These are phyloP conservation scores for Penicillium roqueforti DNA, from an alignment of 495 filamentous ascomycete species.

Conservation along the genomic window DNA sequence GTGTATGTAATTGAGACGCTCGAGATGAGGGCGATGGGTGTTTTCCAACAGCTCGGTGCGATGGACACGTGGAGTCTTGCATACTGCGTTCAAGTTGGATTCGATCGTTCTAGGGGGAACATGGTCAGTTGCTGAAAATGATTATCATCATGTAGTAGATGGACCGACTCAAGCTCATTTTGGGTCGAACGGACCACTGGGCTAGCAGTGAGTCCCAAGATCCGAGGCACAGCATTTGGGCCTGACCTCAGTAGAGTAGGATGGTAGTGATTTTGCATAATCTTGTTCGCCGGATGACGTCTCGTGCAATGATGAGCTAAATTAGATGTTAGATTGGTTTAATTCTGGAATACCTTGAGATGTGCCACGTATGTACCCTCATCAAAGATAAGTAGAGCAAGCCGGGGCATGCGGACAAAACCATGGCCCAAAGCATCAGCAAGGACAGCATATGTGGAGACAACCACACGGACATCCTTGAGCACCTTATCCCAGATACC, in stretches of 20 bases:
- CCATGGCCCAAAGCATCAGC: constrained; percentile 75
- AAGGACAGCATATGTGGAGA: constrained; percentile 75
- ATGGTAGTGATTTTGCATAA: constrained; percentile 78
- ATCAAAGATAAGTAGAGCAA: constrained; percentile 80
- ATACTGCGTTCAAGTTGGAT: constrained; percentile 67
- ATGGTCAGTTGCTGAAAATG: neutral
- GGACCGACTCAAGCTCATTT: constrained; percentile 31
- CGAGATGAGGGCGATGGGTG: constrained; percentile 62
- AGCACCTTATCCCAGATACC: constrained; percentile 70
- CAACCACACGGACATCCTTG: constrained; percentile 61
- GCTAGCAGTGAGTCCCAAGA: constrained; percentile 83
- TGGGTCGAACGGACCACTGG: constrained; percentile 55
- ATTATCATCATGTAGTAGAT: neutral
- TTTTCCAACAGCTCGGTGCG: constrained; percentile 64
- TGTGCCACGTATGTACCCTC: constrained; percentile 60
- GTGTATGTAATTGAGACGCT: constrained; percentile 46
- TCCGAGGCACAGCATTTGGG: constrained; percentile 54
- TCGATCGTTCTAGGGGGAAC: constrained; percentile 58
- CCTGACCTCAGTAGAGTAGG: constrained; percentile 30
- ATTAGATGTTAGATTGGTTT: neutral
- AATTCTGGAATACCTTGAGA: neutral
- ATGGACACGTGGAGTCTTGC: constrained; percentile 66
- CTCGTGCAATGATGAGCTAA: constrained; percentile 35
- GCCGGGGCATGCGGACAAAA: constrained; percentile 63
- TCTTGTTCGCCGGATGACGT: constrained; percentile 61